Base-by-base conservation (phyloP, 176 grass and related monocot species). In the Musa beccarii region DNA sequence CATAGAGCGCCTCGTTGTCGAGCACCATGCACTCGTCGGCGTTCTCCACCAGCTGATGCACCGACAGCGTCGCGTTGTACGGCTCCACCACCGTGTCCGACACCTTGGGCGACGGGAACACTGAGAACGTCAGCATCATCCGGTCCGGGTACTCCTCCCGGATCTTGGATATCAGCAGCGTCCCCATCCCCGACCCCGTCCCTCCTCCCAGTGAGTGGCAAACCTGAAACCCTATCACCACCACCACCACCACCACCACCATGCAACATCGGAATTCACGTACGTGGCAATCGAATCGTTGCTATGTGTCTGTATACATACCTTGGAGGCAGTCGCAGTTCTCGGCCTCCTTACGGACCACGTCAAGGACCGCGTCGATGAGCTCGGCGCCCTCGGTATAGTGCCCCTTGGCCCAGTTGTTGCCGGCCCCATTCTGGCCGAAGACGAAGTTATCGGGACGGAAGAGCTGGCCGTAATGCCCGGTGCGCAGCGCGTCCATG, bases 321-420 rank as follows among this genome's bases (percentile, higher is more conserved):
- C 81, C 81, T 72, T 83, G 81, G 16, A 83, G 75, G 28, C 69
- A 72, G 50, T 72, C 69, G 49, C 69, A 72, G 50, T 72, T 72
- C 69, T 72, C 69, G 69, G 69, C 81, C 75, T 83, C 82, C 75
- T 84, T 84, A 13, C 82, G 77, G 10, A 84, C 82, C 1, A 77
- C 77, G 50, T 84, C 75, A 10, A 66, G 78, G 1, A 51, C 64
- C 15, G 51, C 2, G 4, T 66, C 73, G 12, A 81, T 49, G 29
- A 80, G 56, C 54, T 69, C 78, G 11, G 66, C 69, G 34, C 78
- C 66, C 49, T 70, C 53, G 43, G 54, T 69, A 22, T 70, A 56
- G 65, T 75, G 73, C 1, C 73, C 73, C 15, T 75, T 75, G 13
- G 73, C 73, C 73, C 73, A 75, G 54, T 75, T 75, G 28, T 75